Evolutionary conservation across 192 early-diverging fungal genomes (phyloP), one percentile per base, ranked within the genome.

Genomic region (Coemansia biformis): DNA sequence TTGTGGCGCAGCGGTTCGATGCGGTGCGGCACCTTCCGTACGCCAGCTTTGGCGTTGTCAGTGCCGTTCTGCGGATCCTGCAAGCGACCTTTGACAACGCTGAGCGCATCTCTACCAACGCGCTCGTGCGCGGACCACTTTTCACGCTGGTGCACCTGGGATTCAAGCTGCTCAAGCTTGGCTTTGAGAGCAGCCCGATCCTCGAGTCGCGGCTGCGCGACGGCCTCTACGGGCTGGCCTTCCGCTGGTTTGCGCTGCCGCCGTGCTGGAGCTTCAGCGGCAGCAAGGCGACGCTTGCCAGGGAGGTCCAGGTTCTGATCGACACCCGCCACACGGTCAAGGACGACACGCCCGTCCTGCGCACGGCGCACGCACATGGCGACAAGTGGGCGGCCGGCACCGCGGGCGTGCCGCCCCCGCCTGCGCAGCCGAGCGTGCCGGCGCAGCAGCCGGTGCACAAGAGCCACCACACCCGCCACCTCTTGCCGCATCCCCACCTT

Each of bases 201-300:
- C 59, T 77, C 9, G 83, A 81, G 62, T 78, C 77, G 63, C 81
- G 68, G 61, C 79, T 86, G 45, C 83, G 78, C 29, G 75, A 76
- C 15, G 67, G 73, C 0, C 59, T 93, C 23, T 90, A 89, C 57
- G 48, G 64, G 9, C 59, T 86, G 46, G 86, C 88, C 1, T 83
- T 93, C 31, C 61, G 81, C n/a, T 94, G 91, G 91, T 97, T 92
- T 62, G 63, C 79, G 18, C 54, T 81, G 26, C 56, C 86, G 12
- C 84, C 92, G 8, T 80, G 83, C 51, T 90, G 87, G 87, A 80
- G 78, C 49, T 90, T 86, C 61, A 86, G 87, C 44, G 83, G 80
- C 8, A 84, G 80, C 62, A 86, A 76, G 50, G 79, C 78, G 33
- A 57, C 77, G 13, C 66, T 81, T 30, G 70, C 80, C 38, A 66